Evolutionary conservation across 1,284 basidiomycete genomes (phyloP), one percentile per base, ranked within the genome.

Genomic region (Ustilago trichophora): DNA sequence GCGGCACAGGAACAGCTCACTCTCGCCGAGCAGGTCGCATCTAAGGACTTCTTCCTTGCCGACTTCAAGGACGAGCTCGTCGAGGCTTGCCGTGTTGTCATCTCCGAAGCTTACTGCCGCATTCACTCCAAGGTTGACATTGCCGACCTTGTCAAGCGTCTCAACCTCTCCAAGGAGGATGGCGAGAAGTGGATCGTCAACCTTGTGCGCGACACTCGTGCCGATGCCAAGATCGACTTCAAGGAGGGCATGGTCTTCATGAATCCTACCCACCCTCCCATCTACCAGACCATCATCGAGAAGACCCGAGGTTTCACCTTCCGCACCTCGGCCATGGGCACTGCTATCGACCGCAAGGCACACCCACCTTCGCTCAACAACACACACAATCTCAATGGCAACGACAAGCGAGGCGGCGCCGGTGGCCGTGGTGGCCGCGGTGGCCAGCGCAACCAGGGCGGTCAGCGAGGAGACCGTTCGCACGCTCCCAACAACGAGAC

Each of bases 131-230:
- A 90, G 71, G 96, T 98, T 64, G 92, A 98, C 82, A 98, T 98
- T 71, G 88, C 87, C 91, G 93, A 97, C 80, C 87, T 98, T 26
- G 95, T 93, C 15, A 89, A 91, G 78, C 89, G 94, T 12, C 86
- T 98, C 31, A 97, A 97, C 83, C 87, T 98, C 51, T 90, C 90
- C 21, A 87, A 86, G 50, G 93, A 93, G 74, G 95, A 98, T 78
- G 96, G 95, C 54, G 95, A 98, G 82, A 96, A 96, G 82, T 98
- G 95, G 95, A 95, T 98, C 71, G 95, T 97, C 76, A 97, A 96
- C 85, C 89, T 98, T 57, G 95, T 98, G 76, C 88, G 93, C 44
- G 96, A 98, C 83, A 96, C 94, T 22, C 88, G 92, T 52, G 92
- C 96, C 87, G 93, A 98, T 77, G 93, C 93, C 53, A 97, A 96